Evolutionary conservation across 257 asterid genomes (phyloP).

Genomic region (Nicotiana attenuata): DNA sequence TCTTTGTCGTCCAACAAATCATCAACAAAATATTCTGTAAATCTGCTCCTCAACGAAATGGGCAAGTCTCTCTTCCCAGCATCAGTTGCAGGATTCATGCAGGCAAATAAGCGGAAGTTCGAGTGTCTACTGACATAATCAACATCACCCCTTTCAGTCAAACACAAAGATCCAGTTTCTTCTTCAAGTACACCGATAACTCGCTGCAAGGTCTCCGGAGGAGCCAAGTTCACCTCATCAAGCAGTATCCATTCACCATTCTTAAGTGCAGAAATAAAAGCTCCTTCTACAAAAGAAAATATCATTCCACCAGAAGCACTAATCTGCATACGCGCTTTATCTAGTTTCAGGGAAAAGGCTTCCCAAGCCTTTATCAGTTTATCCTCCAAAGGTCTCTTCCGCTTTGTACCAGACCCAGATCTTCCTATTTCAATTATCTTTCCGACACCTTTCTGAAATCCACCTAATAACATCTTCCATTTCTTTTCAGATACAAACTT

Average conservation of each 20-base stretch:
- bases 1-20: slow-evolving; percentile 84
- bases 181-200: slow-evolving; percentile 82
- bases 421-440: slow-evolving; percentile 44
- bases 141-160: slow-evolving; percentile 92
- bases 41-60: slow-evolving; percentile 68
- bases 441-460: slow-evolving; percentile 46
- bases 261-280: slow-evolving; percentile 71
- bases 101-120: slow-evolving; percentile 82
- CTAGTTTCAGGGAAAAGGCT: slow-evolving; percentile 49
- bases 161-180: slow-evolving; percentile 80
- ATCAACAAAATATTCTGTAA: slow-evolving; percentile 87
- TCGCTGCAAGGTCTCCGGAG: slow-evolving; percentile 96
- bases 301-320: slow-evolving; percentile 73
- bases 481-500: slow-evolving; percentile 42
- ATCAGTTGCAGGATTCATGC: slow-evolving; percentile 99
- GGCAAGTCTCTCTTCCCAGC: slow-evolving; percentile 96
- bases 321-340: slow-evolving; percentile 60
- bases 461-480: slow-evolving; percentile 65
- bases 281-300: slow-evolving; percentile 97
- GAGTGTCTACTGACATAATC: slow-evolving; percentile 58
- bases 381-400: slow-evolving; percentile 67
- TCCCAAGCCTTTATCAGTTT: slow-evolving; percentile 55
- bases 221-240: slow-evolving; percentile 98
- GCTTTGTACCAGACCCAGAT: slow-evolving; percentile 51
- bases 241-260: slow-evolving; percentile 95